These are phyloP conservation scores for Rhodosporidiobolus odoratus DNA, from an alignment of 768 basidiomycete species.

Conservation along the genomic window DNA sequence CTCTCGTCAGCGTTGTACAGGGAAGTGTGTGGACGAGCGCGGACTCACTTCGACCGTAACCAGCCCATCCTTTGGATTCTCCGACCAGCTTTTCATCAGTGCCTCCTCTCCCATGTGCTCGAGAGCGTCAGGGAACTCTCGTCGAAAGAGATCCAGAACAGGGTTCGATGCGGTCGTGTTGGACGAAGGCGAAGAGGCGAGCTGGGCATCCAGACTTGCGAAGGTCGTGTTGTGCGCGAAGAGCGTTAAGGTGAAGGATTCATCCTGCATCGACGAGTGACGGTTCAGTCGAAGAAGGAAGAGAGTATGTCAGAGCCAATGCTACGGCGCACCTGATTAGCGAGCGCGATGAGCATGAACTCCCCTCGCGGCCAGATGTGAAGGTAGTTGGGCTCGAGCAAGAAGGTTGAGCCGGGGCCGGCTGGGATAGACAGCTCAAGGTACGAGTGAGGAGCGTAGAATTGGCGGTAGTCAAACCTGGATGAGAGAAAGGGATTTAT, in stretches of 20 bases:
- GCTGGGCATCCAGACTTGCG: conserved; percentile 60
- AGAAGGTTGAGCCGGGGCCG: conserved; percentile 55
- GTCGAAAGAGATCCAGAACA: conserved; percentile 58
- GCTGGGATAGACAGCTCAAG: conserved; percentile 94
- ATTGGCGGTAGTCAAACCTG: conserved; percentile 88
- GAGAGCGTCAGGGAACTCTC: conserved; percentile 83
- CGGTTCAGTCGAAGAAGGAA: conserved; percentile 38
- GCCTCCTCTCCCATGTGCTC: conserved; percentile 72
- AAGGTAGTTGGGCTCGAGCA: conserved; percentile 88
- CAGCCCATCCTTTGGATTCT: conserved; percentile 80
- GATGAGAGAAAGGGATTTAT: neutral
- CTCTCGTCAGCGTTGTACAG: neutral
- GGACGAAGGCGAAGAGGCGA: no score
- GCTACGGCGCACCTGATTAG: conserved; percentile 92
- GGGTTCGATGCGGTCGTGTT: conserved; percentile 45
- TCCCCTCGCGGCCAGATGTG: conserved; percentile 99
- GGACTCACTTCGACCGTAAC: conserved; percentile 81
- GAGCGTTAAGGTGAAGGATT: conserved; percentile 92
- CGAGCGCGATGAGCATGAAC: conserved; percentile 98
- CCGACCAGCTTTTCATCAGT: conserved; percentile 68
- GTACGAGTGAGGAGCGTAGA: conserved; percentile 93
- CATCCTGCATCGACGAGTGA: conserved; percentile 60
- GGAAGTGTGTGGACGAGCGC: no score
- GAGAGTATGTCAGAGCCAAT: conserved; percentile 42
- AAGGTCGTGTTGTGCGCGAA: conserved; percentile 65